phyloP scores from a whole-genome alignment of 176 grass and related monocot genomes.

The Raddia distichophylla region DNA sequence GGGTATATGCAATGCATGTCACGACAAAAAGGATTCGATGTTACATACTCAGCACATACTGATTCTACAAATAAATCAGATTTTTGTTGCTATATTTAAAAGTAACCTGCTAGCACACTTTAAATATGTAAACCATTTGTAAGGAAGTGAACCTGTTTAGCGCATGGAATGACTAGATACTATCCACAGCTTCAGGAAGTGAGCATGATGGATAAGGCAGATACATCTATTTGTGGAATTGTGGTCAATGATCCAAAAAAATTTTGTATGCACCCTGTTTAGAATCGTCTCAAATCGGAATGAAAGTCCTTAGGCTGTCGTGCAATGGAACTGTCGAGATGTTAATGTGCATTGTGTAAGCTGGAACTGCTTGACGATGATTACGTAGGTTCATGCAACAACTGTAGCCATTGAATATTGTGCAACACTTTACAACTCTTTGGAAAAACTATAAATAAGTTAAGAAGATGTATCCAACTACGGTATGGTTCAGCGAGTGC shows the following conservation, averaged over 20 bases:
- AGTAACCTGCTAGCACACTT: not conserved
- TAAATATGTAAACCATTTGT: not conserved
- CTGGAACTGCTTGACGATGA: not conserved
- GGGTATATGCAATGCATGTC: not conserved
- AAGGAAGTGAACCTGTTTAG: not conserved
- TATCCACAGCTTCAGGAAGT: not conserved
- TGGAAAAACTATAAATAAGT: not conserved
- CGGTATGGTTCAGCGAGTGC: not conserved
- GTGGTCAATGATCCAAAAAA: not conserved
- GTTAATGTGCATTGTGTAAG: not conserved
- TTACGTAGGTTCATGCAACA: not conserved
- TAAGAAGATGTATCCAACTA: not conserved
- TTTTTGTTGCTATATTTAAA: not conserved
- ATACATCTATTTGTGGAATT: not conserved
- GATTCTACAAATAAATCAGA: not conserved
- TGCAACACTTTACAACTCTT: not conserved
- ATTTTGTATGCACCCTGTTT: not conserved
- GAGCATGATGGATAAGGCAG: not conserved
- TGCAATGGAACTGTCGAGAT: not conserved
- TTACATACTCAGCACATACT: not conserved
- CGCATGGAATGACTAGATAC: not conserved
- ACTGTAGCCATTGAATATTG: slow-evolving; percentile 2
- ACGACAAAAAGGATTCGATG: not conserved
- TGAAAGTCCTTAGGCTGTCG: not conserved
- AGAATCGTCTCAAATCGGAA: not conserved